Evolutionary conservation across 768 basidiomycete genomes (phyloP).

Genomic region (Holtermanniella nyarrowii): DNA sequence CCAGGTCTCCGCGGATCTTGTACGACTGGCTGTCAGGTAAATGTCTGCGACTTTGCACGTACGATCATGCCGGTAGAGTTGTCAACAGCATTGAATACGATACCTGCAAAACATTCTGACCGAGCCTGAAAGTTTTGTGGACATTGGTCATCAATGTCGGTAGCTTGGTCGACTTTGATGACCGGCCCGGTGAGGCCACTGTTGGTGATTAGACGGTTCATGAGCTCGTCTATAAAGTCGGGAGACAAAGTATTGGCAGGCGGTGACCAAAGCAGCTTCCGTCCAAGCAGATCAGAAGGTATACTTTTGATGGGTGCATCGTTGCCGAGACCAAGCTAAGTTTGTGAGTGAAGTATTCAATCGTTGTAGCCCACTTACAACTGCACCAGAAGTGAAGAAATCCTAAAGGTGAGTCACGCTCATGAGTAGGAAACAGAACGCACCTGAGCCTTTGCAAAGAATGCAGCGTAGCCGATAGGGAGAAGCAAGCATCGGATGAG

Average conservation of each 20-base stretch:
- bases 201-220: slow-evolving; percentile 49
- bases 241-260: slow-evolving; percentile 50
- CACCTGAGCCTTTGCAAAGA: slow-evolving; percentile 27
- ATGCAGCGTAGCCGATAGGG: slow-evolving; percentile 30
- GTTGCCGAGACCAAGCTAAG: slow-evolving; percentile 30
- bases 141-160: slow-evolving; percentile 52
- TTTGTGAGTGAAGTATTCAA: background rate
- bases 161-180: slow-evolving; percentile 45
- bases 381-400: slow-evolving; percentile 13
- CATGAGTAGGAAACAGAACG: slow-evolving; percentile 3
- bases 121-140: slow-evolving; percentile 63
- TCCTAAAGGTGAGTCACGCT: slow-evolving; percentile 1
- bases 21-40: slow-evolving; percentile 47
- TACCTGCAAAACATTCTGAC: slow-evolving; percentile 60
- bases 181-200: slow-evolving; percentile 48
- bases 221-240: slow-evolving; percentile 54
- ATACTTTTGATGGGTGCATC: slow-evolving; percentile 20
- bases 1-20: slow-evolving; percentile 59
- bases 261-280: slow-evolving; percentile 51
- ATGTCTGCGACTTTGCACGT: slow-evolving; percentile 24
- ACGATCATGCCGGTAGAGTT: slow-evolving; percentile 45
- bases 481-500: slow-evolving; percentile 26
- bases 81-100: slow-evolving; percentile 48
- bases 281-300: slow-evolving; percentile 5
- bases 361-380: slow-evolving; percentile 3